Percentiles rank a stretch among this genome's conserved stretches.
phyloP scores from a whole-genome alignment of 495 filamentous ascomycete species.

The Neurospora africana region DNA sequence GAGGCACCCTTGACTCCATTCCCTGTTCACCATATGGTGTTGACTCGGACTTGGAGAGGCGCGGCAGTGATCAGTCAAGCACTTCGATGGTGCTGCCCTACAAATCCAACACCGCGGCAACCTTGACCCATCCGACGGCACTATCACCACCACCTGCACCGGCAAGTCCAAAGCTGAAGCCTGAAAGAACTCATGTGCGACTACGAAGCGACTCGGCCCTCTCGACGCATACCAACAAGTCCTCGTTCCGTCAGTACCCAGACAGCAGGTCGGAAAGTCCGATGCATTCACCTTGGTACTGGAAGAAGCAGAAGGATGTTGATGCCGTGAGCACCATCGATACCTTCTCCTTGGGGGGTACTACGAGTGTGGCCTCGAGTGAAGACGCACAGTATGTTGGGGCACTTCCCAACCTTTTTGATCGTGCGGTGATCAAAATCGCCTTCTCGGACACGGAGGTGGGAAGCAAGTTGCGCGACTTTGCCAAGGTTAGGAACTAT shows the following conservation, averaged over 20 bases:
- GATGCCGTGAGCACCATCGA: constrained; percentile 14
- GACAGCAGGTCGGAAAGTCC: constrained; percentile 22
- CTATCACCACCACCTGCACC: constrained; percentile 18
- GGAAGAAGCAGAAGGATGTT: constrained; percentile 2
- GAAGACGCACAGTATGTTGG: background rate
- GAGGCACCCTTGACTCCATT: constrained; percentile 13
- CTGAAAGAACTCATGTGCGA: constrained; percentile 13
- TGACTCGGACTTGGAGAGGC: constrained; percentile 6
- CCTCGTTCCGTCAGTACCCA: constrained; percentile 24
- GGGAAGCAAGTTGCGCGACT: constrained; percentile 30
- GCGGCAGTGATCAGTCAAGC: constrained; percentile 9
- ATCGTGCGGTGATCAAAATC: constrained; percentile 35
- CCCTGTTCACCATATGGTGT: background rate
- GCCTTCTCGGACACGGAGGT: constrained; percentile 37
- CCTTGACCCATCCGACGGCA: constrained; percentile 3
- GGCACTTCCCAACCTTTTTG: constrained; percentile 30
- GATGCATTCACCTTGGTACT: background rate
- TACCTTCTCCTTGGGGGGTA: constrained; percentile 1
- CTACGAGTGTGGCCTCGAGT: background rate
- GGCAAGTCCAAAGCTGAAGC: constrained; percentile 2
- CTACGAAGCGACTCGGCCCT: constrained; percentile 33
- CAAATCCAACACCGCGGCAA: constrained; percentile 5
- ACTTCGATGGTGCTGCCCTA: constrained; percentile 4
- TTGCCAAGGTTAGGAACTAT: constrained; percentile 31
- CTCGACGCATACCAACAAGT: constrained; percentile 23